These are phyloP conservation scores for Scleromitrula shiraiana DNA, from an alignment of 2,329 filamentous ascomycete genomes.

Conservation along the genomic window DNA sequence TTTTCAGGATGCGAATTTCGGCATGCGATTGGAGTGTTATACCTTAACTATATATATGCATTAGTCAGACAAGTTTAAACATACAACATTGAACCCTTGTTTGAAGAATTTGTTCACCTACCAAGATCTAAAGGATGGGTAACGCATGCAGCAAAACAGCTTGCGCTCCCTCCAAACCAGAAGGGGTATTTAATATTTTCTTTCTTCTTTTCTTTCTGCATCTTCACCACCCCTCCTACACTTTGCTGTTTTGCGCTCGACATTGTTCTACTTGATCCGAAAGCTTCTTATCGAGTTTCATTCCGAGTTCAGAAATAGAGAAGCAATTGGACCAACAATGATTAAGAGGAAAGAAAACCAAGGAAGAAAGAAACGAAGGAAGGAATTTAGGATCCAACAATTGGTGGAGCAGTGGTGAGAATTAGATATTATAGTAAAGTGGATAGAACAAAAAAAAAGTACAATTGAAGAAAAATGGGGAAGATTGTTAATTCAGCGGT, in stretches of 20 bases:
- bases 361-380: neutral
- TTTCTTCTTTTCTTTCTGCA: constrained; percentile 20
- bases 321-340: no score
- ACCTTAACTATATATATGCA: constrained; percentile 21
- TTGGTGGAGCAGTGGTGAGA: neutral
- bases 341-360: no score
- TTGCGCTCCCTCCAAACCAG: constrained; percentile 96
- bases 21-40: constrained; percentile 9
- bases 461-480: constrained; percentile 7
- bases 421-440: constrained; percentile 1
- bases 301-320: constrained; percentile 7
- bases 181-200: constrained; percentile 55
- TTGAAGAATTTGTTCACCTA: constrained; percentile 38
- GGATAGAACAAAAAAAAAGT: constrained; percentile 1
- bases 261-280: constrained; percentile 11
- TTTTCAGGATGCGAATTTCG: neutral
- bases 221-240: constrained; percentile 6
- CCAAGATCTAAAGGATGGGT: constrained; percentile 91
- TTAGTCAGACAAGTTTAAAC: constrained; percentile 12
- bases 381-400: neutral
- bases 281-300: constrained; percentile 22
- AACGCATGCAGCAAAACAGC: constrained; percentile 81
- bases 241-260: constrained; percentile 12
- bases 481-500: constrained; percentile 1
- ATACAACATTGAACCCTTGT: neutral